Base-by-base conservation (phyloP, 768 basidiomycete species). In the Pholiota conissans region DNA sequence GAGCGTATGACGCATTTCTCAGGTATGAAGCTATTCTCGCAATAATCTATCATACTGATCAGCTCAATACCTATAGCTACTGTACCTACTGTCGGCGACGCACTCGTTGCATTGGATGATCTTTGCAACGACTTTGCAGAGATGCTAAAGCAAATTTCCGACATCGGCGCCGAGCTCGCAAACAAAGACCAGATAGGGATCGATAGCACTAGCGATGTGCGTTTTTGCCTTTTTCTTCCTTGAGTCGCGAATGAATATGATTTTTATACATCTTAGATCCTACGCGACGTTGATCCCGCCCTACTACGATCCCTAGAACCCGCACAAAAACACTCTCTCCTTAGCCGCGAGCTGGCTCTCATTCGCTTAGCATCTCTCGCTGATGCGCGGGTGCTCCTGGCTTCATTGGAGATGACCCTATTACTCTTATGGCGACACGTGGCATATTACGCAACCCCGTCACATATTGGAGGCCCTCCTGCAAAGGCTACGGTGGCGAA, bases 401-500 rank as follows among this genome's bases (percentile, higher is more conserved):
- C 81, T 55, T 83, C 87, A 14, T 72, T 85, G 49, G 94, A 95
- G 71, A 89, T 93, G 84, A 69, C 90, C 5, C 76, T 95, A 8
- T 76, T 95, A 16, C 77, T 95, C 18, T 74, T 93, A 9, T 93
- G 90, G 89, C 80, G 91, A 14, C 94, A 95, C 65, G 66, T 92
- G 27, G 78, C 82, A 13, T 85, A 86, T 66, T 95, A 89, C 70
- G 69, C 78, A 35, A 76, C 79, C 52, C 65, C 69, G 18, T 61
- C 65, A 39, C 67, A 68, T 40, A 71, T 73, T 71, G 63, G 60
- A 34, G 56, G 57, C 40, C 71, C 69, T 5, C 71, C 73, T 48
- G 76, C 68, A 14, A 79, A 75, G 53, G 63, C 68, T 26, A 72
- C 82, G 34, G 75, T 81, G 54, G 71, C 61, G 66, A 79, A 68